Evolutionary conservation across 495 filamentous ascomycete genomes (phyloP), one percentile per base, ranked within the genome.

Genomic region (Hypoxylon perforatum): DNA sequence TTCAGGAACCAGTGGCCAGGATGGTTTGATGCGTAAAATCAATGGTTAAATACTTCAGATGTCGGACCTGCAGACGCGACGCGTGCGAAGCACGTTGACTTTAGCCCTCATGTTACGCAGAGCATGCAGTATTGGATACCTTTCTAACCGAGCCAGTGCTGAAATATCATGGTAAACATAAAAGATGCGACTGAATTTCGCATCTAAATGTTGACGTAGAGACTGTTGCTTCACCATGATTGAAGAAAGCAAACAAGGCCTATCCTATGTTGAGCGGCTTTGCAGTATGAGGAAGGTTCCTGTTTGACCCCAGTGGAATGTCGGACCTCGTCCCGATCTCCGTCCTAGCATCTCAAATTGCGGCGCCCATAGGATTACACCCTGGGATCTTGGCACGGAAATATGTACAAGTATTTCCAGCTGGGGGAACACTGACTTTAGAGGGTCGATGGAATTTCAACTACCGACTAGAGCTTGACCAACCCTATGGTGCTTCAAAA

Each of bases 381-480:
- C 67, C 67, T 61, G 17, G 57, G 14, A 55, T 66, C 67, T 70
- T 70, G 67, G 67, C 67, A 66, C 67, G 66, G 66, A 45, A 57
- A 61, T 45, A 57, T 41, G 25, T 61, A 39, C 36, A n/a, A 61
- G 15, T 44, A 45, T 53, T 67, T 52, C 64, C 51, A 62, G 51
- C 64, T 57, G 39, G 65, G 47, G 14, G 50, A 52, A 51, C 33
- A 55, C 56, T 25, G 48, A 50, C 49, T 51, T 55, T 36, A 48
- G 30, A 39, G 53, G 33, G 9, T 49, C 28, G 42, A 28, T 21
- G 38, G 59, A 45, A 49, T 61, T 42, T 57, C 49, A 65, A 67
- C 58, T 67, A 63, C 62, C 67, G 63, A 66, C 33, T 36, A 33
- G 62, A 66, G 38, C 54, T 45, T 2, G 21, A 48, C 67, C 36